Base-by-base conservation (phyloP, 176 grass and related monocot species). In the Dactylis glomerata region DNA sequence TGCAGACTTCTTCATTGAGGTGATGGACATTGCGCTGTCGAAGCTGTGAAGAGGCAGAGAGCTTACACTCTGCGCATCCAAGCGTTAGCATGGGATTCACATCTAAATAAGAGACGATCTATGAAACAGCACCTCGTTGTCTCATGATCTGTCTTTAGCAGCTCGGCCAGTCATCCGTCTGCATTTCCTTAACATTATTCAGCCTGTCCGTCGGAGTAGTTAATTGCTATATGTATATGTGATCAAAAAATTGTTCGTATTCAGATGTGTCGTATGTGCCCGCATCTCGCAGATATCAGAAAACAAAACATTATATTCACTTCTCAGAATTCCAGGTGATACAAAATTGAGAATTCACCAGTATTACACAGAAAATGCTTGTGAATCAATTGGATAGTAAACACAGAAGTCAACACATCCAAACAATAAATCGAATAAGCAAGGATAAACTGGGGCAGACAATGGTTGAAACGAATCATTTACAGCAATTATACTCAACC, bases 101-200 rank as follows among this genome's bases (percentile, higher is more conserved):
- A 77, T 70, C 13, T 86, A 63, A 92, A 91, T 90, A 94, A 92
- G 80, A 46, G 74, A 65, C n/a, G 42, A 87, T 69, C 69, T 36
- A 69, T 30, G 85, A 88, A 85, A 94, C 75, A 93, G 84, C 95
- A 95, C 82, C 95, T 97, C 92, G 89, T 92, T 94, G 92, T 93
- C 90, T 94, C 59, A 5, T 85, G 57, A 62, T 89, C 65, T 41
- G 76, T 78, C 58, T 31, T 16, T 42, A 61, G 37, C 32, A 23
- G 45, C 13, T 77, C 24, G 17, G 41, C n/a, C 63, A n/a, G 12
- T 46, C 54, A 41, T 45, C 26, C 15, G 22, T 45, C 1, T 27
- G 57, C 10, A 17, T 37, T 56, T 83, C 66, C n/a, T 31, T 6
- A 8, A 65, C 16, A 80, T 13, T 30, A 79, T 56, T 45, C 10